Percentiles rank a stretch among this genome's conserved stretches.
phyloP scores from a whole-genome alignment of 257 asterid genomes.

The Fraxinus americana region DNA sequence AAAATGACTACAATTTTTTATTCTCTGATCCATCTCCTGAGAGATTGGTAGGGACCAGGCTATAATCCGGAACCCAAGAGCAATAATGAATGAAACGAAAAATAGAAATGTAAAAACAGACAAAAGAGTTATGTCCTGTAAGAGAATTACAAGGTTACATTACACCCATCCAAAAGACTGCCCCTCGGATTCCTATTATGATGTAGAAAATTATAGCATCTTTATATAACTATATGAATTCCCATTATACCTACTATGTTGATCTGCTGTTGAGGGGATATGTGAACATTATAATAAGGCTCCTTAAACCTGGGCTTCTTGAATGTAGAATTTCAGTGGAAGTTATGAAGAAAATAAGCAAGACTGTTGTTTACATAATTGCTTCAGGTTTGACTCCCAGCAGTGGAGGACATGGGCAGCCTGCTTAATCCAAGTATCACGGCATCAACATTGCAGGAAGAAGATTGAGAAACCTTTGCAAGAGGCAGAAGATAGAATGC shows the following conservation, averaged over 20 bases:
- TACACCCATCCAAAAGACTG: background rate
- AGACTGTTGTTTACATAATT: background rate
- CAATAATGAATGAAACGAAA: background rate
- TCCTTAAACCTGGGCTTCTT: background rate
- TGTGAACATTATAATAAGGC: background rate
- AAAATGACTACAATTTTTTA: too few relatives aligned
- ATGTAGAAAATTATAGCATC: background rate
- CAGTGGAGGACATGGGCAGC: too few relatives aligned
- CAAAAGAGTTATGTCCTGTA: background rate
- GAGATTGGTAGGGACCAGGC: background rate
- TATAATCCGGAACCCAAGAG: background rate
- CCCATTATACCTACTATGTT: background rate
- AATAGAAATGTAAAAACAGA: background rate
- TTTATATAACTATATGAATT: background rate
- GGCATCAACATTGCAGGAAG: too few relatives aligned
- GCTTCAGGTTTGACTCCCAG: too few relatives aligned
- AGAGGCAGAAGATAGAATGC: conserved; percentile 49
- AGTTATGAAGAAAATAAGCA: too few relatives aligned
- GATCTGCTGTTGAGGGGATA: background rate
- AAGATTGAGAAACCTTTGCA: conserved; percentile 15
- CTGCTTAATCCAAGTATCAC: too few relatives aligned
- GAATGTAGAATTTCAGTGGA: background rate
- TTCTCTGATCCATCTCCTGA: background rate
- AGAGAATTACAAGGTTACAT: background rate
- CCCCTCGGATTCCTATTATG: too few relatives aligned